Percentiles rank a stretch among this genome's conserved stretches.
Evolutionary conservation across 2,329 filamentous ascomycete species (phyloP).

Genomic region (Fusarium tricinctum): DNA sequence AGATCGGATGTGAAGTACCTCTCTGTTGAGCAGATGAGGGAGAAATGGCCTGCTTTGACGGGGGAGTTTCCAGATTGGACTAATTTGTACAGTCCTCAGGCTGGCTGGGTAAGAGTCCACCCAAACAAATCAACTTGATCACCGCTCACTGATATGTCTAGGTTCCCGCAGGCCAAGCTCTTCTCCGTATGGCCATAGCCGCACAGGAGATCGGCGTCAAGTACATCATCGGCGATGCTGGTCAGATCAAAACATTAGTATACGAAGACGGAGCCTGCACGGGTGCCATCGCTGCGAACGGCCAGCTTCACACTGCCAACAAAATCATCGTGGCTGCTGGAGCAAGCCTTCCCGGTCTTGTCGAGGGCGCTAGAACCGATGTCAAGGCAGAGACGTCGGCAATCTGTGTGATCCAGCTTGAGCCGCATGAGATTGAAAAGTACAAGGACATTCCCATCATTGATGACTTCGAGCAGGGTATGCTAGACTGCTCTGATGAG

Average conservation of each 20-base stretch:
- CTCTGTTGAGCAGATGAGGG: slow-evolving; percentile 44
- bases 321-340: slow-evolving; percentile 75
- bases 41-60: slow-evolving; percentile 50
- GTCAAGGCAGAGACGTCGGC: slow-evolving; percentile 74
- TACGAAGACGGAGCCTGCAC: slow-evolving; percentile 49
- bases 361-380: slow-evolving; percentile 71
- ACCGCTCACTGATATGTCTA: neutral
- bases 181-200: slow-evolving; percentile 52
- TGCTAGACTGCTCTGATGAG: neutral
- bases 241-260: slow-evolving; percentile 41
- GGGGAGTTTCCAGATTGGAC: slow-evolving; percentile 50
- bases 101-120: slow-evolving; percentile 50
- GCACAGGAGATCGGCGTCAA: slow-evolving; percentile 48
- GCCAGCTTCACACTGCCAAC: slow-evolving; percentile 65
- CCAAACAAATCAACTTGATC: neutral
- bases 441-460: slow-evolving; percentile 60
- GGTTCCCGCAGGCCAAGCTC: slow-evolving; percentile 48
- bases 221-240: slow-evolving; percentile 50
- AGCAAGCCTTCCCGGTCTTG: slow-evolving; percentile 73
- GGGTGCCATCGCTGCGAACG: slow-evolving; percentile 66
- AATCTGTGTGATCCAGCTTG: slow-evolving; percentile 73
- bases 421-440: slow-evolving; percentile 67
- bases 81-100: slow-evolving; percentile 47
- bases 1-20: slow-evolving; percentile 48
- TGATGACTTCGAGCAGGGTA: slow-evolving; percentile 50